Base-by-base conservation (phyloP, 352 stramenopile genomes). In the Pythium sukuiense region DNA sequence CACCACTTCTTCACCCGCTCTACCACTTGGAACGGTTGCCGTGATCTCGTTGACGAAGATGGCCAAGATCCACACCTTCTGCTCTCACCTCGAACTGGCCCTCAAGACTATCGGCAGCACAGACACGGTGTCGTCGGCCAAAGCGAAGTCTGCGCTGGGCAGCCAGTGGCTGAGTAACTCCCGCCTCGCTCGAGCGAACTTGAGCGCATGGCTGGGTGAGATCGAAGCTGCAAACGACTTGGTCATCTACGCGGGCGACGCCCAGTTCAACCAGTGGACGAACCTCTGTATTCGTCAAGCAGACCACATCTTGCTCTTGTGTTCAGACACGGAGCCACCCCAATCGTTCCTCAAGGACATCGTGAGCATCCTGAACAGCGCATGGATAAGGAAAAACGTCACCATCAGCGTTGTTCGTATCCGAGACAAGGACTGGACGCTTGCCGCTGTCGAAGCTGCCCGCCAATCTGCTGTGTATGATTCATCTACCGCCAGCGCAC, bases 281-380 rank as follows among this genome's bases (percentile, higher is more conserved):
- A 88, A 89, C 65, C 67, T 96, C 3, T 96, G 88, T 46, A 83
- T 96, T 57, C 85, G 88, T 0, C 88, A 96, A 63, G 88, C 88
- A 18, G 88, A 96, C 65, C 85, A 91, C 35, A 90, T 96, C 16
- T 70, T 96, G 18, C 65, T 96, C 27, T 64, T 96, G 3, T 93
- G 85, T 67, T 93, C 86, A 6, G 87, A 96, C 30, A 74, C 73
- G 6, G 76, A 92, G 9, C 74, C 81, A 0, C 76, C 90, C 24
- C 80, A 92, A 43, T 63, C 79, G 6, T 89, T 89, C 63, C 61
- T 92, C 39, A 81, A 78, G n/a, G 83, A 94, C 46, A 89, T 95
- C 56, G 78, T 86, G 0, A 67, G 65, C 9, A 89, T 91, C 54
- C 69, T 95, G 0, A 70, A 91, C 46, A 71, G 68, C 49, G 83